Base-by-base conservation (phyloP, 1,139 yeast genomes). In the Yamadazyma epiphylla region DNA sequence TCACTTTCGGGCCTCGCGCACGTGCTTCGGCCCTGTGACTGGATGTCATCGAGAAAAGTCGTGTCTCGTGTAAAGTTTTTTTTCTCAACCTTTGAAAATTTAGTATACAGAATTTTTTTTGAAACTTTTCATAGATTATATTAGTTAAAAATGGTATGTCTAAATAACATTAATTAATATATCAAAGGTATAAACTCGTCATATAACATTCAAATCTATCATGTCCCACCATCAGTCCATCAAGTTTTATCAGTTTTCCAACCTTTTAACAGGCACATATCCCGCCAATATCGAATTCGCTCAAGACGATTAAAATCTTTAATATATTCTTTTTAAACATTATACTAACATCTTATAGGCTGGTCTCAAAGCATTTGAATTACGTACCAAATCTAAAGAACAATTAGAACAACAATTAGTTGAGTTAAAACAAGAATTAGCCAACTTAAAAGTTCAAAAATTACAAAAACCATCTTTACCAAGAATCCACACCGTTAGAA, bases 331-430 rank as follows among this genome's bases (percentile, higher is more conserved):
- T 10, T 7, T 17, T 17, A 17, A 17, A 17, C 20, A 17, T 7
- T 17, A n/a, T 31, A 39, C 43, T 38, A 38, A 43, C 44, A 29
- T 44, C 31, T 42, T 38, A 33, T 56, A 82, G 94, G 91, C 94
- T 73, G 89, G 86, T 69, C 76, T 86, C 67, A 88, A 84, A 75
- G 80, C 94, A 74, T 86, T 75, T 79, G 96, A 89, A 80, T 84
- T 94, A 70, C 87, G 95, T 76, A 82, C 94, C 69, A 86, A 88
- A 77, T 84, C 96, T 66, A 89, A 89, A 86, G 94, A 87, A 55
- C 91, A 88, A 74, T 88, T 91, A 70, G 91, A 87, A 75, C 70
- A 74, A 60, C 94, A 89, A 77, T 86, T 91, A 69, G 82, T 82
- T 60, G 96, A 88, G 70, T 83, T 88, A 70, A 91, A 89, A 84